Evolutionary conservation across 2,329 filamentous ascomycete species (phyloP), one percentile per base, ranked within the genome.

Genomic region (Ampelomyces quisqualis): DNA sequence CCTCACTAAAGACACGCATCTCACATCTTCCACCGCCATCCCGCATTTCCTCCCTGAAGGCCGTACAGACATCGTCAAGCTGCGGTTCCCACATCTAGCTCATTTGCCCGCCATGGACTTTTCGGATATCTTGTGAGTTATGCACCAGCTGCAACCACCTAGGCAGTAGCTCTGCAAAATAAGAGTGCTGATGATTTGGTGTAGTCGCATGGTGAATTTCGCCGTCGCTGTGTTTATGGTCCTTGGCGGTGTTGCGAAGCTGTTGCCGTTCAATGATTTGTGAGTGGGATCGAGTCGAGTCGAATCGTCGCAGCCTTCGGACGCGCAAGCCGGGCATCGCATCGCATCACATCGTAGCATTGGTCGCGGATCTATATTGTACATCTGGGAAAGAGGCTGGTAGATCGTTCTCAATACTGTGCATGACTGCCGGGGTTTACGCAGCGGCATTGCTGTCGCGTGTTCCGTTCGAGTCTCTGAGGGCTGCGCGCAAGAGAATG

Each of bases 161-260:
- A 50, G 54, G 57, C 47, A 53, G 49, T 47, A 40, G 27, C 38
- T 39, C n/a, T n/a, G n/a, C n/a, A n/a, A n/a, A n/a, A n/a, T n/a
- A 14, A n/a, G 29, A 40, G 50, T 57, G 47, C 60, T 39, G 15
- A 40, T 22, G 4, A 5, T 26, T 4, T 4, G 26, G 9, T 51
- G 40, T 57, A 97, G 93, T 76, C 93, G 93, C 66, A 82, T 97
- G 66, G 88, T 95, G 70, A 98, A 98, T 79, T 77, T 98, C 70
- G 88, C 77, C 60, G 84, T 94, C 51, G 93, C 85, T 60, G 85
- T 85, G 56, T 79, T 95, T 55, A 94, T 95, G 82, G 76, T 95
- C 33, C 77, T 95, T 33, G 91, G 90, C 53, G 91, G 90, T 60
- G 77, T 90, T 62, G 77, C 77, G 49, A 82, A 88, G 64, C 83